A percentile compares a stretch with the other conserved stretches of the same genome.
Conservation (phyloP, 176 grass and related monocot genomes). For the Oryza punctata region DNA sequence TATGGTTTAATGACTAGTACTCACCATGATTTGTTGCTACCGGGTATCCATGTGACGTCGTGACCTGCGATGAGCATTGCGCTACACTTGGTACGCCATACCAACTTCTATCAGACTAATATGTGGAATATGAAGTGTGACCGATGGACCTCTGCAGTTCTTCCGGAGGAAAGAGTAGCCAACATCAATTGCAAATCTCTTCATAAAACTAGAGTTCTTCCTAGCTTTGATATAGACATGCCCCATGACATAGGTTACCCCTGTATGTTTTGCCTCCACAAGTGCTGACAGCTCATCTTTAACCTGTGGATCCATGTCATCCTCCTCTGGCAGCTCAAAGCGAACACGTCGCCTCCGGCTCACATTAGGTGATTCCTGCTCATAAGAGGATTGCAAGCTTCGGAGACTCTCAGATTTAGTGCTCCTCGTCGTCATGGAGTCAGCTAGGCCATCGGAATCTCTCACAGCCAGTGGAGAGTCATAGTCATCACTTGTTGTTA, state of each 20-base stretch:
- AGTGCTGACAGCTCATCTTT: slow-evolving; percentile 78
- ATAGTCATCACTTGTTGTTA: slow-evolving; percentile 58
- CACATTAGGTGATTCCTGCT: slow-evolving; percentile 69
- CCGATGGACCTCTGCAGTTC: slow-evolving; percentile 89
- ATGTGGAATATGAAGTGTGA: slow-evolving; percentile 90
- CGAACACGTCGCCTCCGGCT: slow-evolving; percentile 51
- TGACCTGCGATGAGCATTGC: slow-evolving; percentile 15
- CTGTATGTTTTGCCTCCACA: slow-evolving; percentile 85
- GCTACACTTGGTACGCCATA: slow-evolving; percentile 96
- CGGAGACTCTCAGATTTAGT: slow-evolving; percentile 83
- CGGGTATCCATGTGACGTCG: slow-evolving; percentile 15
- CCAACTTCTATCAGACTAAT: slow-evolving; percentile 99
- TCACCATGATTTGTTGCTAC: slow-evolving; percentile 43
- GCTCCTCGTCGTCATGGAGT: slow-evolving; percentile 54
- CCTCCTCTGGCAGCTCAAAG: slow-evolving; percentile 67
- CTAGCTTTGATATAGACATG: slow-evolving; percentile 96
- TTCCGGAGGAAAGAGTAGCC: slow-evolving; percentile 93
- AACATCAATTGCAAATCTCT: slow-evolving; percentile 84
- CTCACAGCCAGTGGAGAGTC: slow-evolving; percentile 53
- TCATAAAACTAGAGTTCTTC: slow-evolving; percentile 77
- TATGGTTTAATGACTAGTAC: background rate
- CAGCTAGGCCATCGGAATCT: slow-evolving; percentile 39
- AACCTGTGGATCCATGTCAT: slow-evolving; percentile 57
- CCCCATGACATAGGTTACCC: slow-evolving; percentile 88
- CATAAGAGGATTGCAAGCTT: slow-evolving; percentile 73